Base-by-base conservation (phyloP, 768 basidiomycete genomes). In the Cyclocybe aegerita region DNA sequence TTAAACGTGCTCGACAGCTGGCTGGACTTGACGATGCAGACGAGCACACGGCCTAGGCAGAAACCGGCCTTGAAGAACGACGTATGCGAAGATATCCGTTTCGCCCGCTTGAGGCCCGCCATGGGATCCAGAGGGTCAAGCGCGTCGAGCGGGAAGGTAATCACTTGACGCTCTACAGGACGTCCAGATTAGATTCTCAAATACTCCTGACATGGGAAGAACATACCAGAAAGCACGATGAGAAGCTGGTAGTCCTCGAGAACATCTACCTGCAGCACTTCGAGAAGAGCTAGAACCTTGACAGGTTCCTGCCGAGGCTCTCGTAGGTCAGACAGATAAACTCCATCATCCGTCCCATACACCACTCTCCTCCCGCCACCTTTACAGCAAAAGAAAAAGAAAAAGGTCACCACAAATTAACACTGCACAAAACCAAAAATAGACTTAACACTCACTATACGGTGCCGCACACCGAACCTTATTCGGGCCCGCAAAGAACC, bases 31-130 rank as follows among this genome's bases (percentile, higher is more conserved):
- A 98, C 96, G 40, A 98, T 89, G 63, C 97, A 98, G 42, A 99
- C 93, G 9, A 99, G 80, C 12, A 91, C 90, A 51, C 86, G 82
- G 34, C 90, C 92, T 17, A 98, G 77, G 64, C 96, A 99, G 39
- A 87, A 81, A 0, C 97, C 97, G 7, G 92, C 88, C 69, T 98
- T 98, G 82, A 99, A 98, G 73, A 98, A 98, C 2, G 93, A 88
- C 0, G 94, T 98, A 66, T 98, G 95, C 0, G 93, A 89, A 0
- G 96, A 91, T 62, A 98, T 93, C 50, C 93, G 83, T 70, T 97
- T 97, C 1, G 93, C 95, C 9, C 95, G 85, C 69, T 93, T 97
- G 52, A 97, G 70, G 1, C 94, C 94, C 2, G 90, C 86, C 68
- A 88, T 81, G 0, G 96, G 93, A 62, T 99, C 97, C 60, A 83